These are phyloP conservation scores for Hyaloperonospora brassicae DNA, from an alignment of 352 stramenopile genomes.

Conservation along the genomic window DNA sequence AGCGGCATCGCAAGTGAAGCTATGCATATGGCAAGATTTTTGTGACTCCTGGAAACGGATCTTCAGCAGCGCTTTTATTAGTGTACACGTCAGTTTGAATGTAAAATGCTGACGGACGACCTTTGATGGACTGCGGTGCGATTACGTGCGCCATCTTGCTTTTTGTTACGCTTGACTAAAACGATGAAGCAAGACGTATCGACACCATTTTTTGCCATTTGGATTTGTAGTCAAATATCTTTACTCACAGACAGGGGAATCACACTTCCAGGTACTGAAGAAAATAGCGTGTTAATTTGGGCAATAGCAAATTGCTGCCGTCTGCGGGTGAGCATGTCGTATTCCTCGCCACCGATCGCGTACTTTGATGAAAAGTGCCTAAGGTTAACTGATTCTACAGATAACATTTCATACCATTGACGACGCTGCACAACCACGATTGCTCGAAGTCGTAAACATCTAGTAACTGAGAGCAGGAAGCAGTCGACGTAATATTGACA, in stretches of 20 bases:
- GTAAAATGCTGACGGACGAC: constrained; percentile 29
- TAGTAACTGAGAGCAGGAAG: no score
- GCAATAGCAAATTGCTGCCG: constrained; percentile 29
- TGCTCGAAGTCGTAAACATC: no score
- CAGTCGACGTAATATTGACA: no score
- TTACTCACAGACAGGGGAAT: constrained; percentile 12
- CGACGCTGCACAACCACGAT: no score
- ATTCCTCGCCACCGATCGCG: constrained; percentile 10
- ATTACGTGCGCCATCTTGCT: constrained; percentile 14
- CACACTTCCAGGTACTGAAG: constrained; percentile 18
- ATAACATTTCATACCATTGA: no score
- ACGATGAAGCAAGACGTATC: constrained; percentile 20
- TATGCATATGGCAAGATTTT: constrained; percentile 61
- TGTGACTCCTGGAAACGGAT: constrained; percentile 41
- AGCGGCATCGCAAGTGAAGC: constrained; percentile 42
- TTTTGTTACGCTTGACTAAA: constrained; percentile 16
- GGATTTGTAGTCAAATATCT: constrained; percentile 10
- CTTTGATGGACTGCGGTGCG: no score
- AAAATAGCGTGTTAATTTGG: constrained; percentile 19
- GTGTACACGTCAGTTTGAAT: constrained; percentile 18
- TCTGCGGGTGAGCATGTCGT: constrained; percentile 15
- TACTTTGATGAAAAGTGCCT: constrained; percentile 25
- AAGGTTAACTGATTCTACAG: constrained; percentile 64
- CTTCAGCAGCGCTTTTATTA: constrained; percentile 32
- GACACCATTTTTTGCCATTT: constrained; percentile 20